A percentile compares a stretch with the other conserved stretches of the same genome.
Conservation (phyloP, 106 monocot species). For the Iris macrosiphon region DNA sequence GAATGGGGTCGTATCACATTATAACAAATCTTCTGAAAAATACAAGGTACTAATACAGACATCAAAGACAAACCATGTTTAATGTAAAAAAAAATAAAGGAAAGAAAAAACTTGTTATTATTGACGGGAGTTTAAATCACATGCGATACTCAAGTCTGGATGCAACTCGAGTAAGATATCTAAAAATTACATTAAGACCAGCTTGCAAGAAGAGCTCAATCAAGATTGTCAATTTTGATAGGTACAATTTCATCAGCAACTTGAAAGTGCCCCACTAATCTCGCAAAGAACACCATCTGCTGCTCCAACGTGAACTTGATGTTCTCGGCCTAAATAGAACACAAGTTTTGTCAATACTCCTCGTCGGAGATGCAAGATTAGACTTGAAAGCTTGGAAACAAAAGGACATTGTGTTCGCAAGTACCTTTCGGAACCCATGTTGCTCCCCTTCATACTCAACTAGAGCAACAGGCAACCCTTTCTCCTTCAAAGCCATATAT, state of each 20-base stretch:
- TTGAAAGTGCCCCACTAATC: constrained; percentile 71
- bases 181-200: too few species aligned
- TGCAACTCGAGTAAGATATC: too few species aligned
- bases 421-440: constrained; percentile 92
- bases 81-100: too few species aligned
- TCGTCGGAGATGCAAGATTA: not conserved
- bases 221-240: constrained; percentile 72
- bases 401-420: not conserved
- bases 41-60: too few species aligned
- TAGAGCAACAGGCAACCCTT: constrained; percentile 82
- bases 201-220: too few species aligned
- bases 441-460: constrained; percentile 93
- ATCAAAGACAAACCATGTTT: too few species aligned
- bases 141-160: too few species aligned
- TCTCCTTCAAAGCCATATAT: constrained; percentile 64
- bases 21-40: too few species aligned
- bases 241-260: constrained; percentile 67
- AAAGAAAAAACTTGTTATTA: too few species aligned
- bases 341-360: not conserved
- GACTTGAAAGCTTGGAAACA: too few species aligned
- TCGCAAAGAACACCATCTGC: constrained; percentile 85
- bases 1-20: too few species aligned
- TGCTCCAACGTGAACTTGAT: constrained; percentile 84
- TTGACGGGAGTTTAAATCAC: too few species aligned
- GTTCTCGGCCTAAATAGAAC: constrained; percentile 61